Conservation (phyloP, 1,284 basidiomycete genomes). For the Papiliotrema laurentii region DNA sequence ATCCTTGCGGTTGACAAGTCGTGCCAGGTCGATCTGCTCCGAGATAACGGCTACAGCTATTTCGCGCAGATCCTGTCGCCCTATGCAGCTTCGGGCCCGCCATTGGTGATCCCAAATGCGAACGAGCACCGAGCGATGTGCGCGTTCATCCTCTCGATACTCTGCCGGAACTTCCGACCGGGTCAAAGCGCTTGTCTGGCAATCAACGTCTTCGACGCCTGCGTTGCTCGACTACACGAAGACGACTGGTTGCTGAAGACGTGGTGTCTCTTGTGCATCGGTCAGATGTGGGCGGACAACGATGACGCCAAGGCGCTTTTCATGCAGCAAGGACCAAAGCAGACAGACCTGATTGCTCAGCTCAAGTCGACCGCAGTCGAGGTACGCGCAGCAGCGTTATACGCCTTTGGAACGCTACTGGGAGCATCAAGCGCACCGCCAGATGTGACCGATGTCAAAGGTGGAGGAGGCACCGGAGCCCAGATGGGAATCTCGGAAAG, state of each 20-base stretch:
- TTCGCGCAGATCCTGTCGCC: slow-evolving; percentile 73
- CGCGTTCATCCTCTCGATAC: slow-evolving; percentile 90
- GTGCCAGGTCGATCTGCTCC: slow-evolving; percentile 86
- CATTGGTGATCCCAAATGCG: slow-evolving; percentile 71
- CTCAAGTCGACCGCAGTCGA: slow-evolving; percentile 87
- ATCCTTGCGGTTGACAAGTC: slow-evolving; percentile 92
- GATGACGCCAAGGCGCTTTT: slow-evolving; percentile 87
- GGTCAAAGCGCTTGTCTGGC: slow-evolving; percentile 84
- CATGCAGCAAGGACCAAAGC: slow-evolving; percentile 67
- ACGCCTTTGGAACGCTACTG: slow-evolving; percentile 88
- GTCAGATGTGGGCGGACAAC: slow-evolving; percentile 88
- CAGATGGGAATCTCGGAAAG: slow-evolving; percentile 73
- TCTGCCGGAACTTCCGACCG: slow-evolving; percentile 78
- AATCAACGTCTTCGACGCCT: slow-evolving; percentile 84
- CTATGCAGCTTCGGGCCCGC: slow-evolving; percentile 35
- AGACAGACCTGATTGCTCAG: slow-evolving; percentile 78
- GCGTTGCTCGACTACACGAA: slow-evolving; percentile 74
- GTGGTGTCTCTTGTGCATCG: slow-evolving; percentile 91
- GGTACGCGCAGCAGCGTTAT: slow-evolving; percentile 85
- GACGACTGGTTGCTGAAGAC: slow-evolving; percentile 89
- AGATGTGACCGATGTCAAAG: slow-evolving; percentile 59
- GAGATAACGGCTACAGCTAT: slow-evolving; percentile 80
- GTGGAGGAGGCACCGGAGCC: slow-evolving; percentile 80
- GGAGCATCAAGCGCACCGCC: slow-evolving; percentile 71
- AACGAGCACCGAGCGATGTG: slow-evolving; percentile 99